These are phyloP conservation scores for Colletotrichum sp. DNA, from an alignment of 2,329 filamentous ascomycete genomes.

Conservation along the genomic window DNA sequence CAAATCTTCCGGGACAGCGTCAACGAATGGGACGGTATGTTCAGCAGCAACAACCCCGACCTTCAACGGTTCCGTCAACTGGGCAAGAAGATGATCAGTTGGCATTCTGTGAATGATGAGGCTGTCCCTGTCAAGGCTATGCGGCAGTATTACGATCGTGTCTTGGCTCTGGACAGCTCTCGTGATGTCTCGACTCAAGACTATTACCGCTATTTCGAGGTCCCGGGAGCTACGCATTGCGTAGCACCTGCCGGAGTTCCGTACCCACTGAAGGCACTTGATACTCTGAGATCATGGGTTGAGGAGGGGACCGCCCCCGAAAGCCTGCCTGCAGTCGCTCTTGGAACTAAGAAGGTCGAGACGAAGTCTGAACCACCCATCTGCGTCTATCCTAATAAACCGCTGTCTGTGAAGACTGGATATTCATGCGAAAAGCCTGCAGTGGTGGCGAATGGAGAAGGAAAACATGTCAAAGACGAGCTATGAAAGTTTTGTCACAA, in stretches of 20 bases:
- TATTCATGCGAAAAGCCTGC: background rate
- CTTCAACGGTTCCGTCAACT: slow-evolving; percentile 30
- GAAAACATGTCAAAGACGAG: background rate
- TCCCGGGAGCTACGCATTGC: slow-evolving; percentile 58
- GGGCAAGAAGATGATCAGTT: slow-evolving; percentile 46
- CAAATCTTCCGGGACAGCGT: slow-evolving; percentile 23
- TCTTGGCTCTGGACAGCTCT: background rate
- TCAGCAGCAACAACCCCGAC: slow-evolving; percentile 30
- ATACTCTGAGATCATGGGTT: slow-evolving; percentile 54
- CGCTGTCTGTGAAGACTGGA: background rate
- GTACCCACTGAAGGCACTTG: background rate
- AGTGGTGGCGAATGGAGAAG: background rate
- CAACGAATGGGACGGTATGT: slow-evolving; percentile 21
- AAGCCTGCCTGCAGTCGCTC: background rate
- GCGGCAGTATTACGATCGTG: background rate
- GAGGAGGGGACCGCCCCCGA: slow-evolving; percentile 55
- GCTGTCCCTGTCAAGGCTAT: slow-evolving; percentile 28
- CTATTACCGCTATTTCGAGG: slow-evolving; percentile 42
- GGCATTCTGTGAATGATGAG: slow-evolving; percentile 44
- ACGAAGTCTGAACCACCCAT: background rate
- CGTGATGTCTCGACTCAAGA: background rate
- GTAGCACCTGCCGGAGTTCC: background rate
- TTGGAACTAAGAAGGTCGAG: background rate
- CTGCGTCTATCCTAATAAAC: background rate
- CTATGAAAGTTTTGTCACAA: background rate